A percentile compares a stretch with the other conserved stretches of the same genome.
These are phyloP conservation scores for Phytophthora ramorum DNA, from an alignment of 352 stramenopile genomes.

Conservation along the genomic window DNA sequence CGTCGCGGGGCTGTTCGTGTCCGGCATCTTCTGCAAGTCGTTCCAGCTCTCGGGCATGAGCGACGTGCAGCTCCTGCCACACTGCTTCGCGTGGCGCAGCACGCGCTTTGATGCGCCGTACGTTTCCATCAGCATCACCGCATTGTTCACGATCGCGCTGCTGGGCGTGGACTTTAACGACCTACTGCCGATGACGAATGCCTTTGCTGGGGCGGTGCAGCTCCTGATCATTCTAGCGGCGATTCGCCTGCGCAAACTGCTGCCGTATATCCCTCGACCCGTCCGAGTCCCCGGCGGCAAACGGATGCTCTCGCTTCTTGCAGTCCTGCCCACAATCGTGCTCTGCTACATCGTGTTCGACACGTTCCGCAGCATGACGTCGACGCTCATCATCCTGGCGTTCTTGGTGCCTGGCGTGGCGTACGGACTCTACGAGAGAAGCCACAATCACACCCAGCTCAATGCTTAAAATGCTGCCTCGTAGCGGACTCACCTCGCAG, in stretches of 20 bases:
- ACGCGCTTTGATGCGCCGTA: conserved; percentile 48
- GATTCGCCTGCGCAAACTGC: conserved; percentile 81
- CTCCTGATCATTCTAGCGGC: conserved; percentile 91
- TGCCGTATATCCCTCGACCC: conserved; percentile 73
- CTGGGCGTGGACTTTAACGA: conserved; percentile 59
- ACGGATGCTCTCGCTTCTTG: conserved; percentile 22
- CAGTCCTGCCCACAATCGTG: conserved; percentile 31
- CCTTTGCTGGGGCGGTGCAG: conserved; percentile 85
- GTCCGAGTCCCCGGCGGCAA: conserved; percentile 45
- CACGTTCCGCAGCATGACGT: conserved; percentile 33
- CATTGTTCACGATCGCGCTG: conserved; percentile 46
- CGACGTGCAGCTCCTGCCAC: conserved; percentile 83
- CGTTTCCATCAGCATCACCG: conserved; percentile 45
- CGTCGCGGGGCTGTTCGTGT: conserved; percentile 91
- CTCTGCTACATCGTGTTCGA: conserved; percentile 48
- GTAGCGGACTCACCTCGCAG: not conserved
- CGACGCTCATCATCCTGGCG: conserved; percentile 40
- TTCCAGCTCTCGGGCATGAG: conserved; percentile 85
- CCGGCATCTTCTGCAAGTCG: conserved; percentile 90
- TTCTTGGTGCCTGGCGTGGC: conserved; percentile 46
- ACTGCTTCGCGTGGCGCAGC: conserved; percentile 73
- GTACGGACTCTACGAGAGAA: conserved; percentile 43
- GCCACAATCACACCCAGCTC: conserved; percentile 17
- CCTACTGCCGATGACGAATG: conserved; percentile 89
- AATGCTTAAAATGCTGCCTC: not conserved